A percentile compares a stretch with the other conserved stretches of the same genome.
These are phyloP conservation scores for Fomitopsis betulina DNA, from an alignment of 1,284 basidiomycete species.

Conservation along the genomic window DNA sequence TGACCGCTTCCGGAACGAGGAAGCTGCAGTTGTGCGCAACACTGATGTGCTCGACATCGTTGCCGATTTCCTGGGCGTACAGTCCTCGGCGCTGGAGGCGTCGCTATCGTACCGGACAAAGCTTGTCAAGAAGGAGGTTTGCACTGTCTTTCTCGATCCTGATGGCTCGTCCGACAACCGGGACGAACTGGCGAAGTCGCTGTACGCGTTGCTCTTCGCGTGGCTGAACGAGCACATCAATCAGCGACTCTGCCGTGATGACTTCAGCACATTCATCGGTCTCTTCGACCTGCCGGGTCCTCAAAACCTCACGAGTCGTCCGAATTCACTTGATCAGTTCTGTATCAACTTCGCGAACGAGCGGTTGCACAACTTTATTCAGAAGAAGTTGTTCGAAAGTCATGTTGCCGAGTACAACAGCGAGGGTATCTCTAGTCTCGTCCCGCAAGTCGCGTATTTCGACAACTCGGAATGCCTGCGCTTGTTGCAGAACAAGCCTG, in stretches of 20 bases:
- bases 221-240: constrained; percentile 98
- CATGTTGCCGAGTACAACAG: constrained; percentile 78
- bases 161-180: constrained; percentile 91
- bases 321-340: constrained; percentile 94
- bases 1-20: constrained; percentile 78
- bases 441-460: constrained; percentile 79
- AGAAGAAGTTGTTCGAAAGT: constrained; percentile 76
- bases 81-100: constrained; percentile 71
- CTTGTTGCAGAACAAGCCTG: constrained; percentile 82
- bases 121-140: constrained; percentile 90
- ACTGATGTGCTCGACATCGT: constrained; percentile 76
- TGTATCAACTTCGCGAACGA: constrained; percentile 97
- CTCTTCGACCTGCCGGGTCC: constrained; percentile 94
- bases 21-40: constrained; percentile 85
- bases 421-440: constrained; percentile 76
- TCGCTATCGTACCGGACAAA: constrained; percentile 90
- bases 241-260: constrained; percentile 87
- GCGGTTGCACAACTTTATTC: constrained; percentile 81
- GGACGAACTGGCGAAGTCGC: constrained; percentile 89
- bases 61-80: constrained; percentile 89
- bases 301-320: constrained; percentile 78
- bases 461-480: constrained; percentile 91
- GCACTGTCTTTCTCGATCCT: constrained; percentile 93
- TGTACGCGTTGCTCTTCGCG: constrained; percentile 93
- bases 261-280: constrained; percentile 91